These are phyloP conservation scores for Saccharomyces pastorianus DNA, from an alignment of 1,139 yeast genomes.

Conservation along the genomic window DNA sequence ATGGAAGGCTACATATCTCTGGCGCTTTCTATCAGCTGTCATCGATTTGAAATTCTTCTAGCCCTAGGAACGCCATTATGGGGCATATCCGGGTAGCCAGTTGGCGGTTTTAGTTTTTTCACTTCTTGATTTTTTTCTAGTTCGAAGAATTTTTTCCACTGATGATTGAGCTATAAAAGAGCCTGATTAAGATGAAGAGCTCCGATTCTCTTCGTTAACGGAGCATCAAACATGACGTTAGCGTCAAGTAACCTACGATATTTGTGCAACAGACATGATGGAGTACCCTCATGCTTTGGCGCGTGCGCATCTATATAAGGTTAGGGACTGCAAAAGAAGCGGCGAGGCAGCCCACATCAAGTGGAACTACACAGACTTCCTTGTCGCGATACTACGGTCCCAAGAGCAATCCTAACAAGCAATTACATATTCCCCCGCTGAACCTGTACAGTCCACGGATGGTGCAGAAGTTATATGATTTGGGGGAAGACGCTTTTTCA, in stretches of 20 bases:
- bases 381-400: constrained; percentile 1
- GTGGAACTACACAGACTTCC: not conserved
- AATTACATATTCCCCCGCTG: constrained; percentile 1
- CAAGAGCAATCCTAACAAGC: not conserved
- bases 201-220: not conserved
- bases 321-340: not conserved
- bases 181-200: not conserved
- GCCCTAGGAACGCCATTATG: not conserved
- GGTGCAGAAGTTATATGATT: not conserved
- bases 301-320: not conserved
- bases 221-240: not conserved
- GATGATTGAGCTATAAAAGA: not conserved
- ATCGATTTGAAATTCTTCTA: not conserved
- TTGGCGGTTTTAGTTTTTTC: not conserved
- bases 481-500: constrained; percentile 1
- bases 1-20: not conserved
- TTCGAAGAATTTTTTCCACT: not conserved
- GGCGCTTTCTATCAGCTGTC: not conserved
- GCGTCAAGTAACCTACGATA: not conserved
- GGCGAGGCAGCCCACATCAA: not conserved
- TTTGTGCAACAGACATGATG: not conserved
- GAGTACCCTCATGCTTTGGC: not conserved
- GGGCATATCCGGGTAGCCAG: not conserved
- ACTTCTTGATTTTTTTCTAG: not conserved
- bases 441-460: not conserved